A percentile compares a stretch with the other conserved stretches of the same genome.
phyloP scores from a whole-genome alignment of 805 yeast species.

The Zygoascus tannicola region DNA sequence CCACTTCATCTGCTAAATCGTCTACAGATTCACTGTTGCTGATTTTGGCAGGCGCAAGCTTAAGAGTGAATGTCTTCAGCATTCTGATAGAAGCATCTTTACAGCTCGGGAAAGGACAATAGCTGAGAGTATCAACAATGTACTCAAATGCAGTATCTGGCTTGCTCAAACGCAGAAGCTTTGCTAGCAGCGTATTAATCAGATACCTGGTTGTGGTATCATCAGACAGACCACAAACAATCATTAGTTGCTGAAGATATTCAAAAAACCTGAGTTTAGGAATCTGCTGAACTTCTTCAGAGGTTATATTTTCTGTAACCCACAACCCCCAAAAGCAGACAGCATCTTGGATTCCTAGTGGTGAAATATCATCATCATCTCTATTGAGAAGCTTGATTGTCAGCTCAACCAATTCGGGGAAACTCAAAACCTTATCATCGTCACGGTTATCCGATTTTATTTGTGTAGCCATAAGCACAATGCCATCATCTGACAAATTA shows the following conservation, averaged over 20 bases:
- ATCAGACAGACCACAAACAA: constrained; percentile 29
- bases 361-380: constrained; percentile 18
- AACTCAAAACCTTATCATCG: constrained; percentile 8
- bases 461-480: constrained; percentile 26
- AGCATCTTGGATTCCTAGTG: constrained; percentile 29
- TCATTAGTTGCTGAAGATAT: constrained; percentile 36
- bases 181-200: constrained; percentile 53
- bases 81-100: constrained; percentile 56
- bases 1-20: constrained; percentile 1
- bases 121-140: constrained; percentile 50
- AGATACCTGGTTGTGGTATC: constrained; percentile 35
- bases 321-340: constrained; percentile 29
- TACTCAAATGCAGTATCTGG: constrained; percentile 52
- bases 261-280: constrained; percentile 24
- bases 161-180: constrained; percentile 48
- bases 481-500: constrained; percentile 26
- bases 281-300: constrained; percentile 24
- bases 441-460: constrained; percentile 21
- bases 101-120: constrained; percentile 56
- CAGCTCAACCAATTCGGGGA: constrained; percentile 16
- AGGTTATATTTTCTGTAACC: constrained; percentile 18
- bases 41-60: constrained; percentile 1
- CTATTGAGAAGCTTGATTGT: constrained; percentile 14
- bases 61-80: constrained; percentile 46
- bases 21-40: constrained; percentile 5